Evolutionary conservation across 2,329 filamentous ascomycete genomes (phyloP), one percentile per base, ranked within the genome.

Genomic region (Periconia macrospinosa): DNA sequence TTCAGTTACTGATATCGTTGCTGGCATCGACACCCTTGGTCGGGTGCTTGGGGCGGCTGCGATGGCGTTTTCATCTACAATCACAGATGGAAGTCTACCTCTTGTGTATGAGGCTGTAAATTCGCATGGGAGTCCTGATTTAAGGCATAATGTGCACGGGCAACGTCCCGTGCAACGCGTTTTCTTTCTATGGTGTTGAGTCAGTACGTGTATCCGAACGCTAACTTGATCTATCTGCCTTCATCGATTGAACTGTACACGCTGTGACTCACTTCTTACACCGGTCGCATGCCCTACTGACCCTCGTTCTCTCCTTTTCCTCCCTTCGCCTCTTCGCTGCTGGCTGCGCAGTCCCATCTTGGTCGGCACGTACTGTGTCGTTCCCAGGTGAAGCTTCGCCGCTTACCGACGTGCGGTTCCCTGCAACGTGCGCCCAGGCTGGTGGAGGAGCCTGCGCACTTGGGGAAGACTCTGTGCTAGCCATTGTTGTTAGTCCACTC

Each of bases 41-140:
- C 56, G 55, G 7, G 62, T 50, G 43, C 45, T 62, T 10, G 62
- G 43, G 6, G 62, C 50, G 55, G 62, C 45, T 9, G 63, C 50
- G 55, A 69, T 56, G 15, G 66, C 67, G 40, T 63, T 56, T 44
- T 72, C 67, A 51, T 71, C 67, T 17, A 73, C 63, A 50, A 73
- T 60, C 37, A 79, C 68, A 30, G 74, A 71, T 8, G 78, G 77
- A 33, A 77, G 54, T 56, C 78, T 69, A 5, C 78, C 78, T 55
- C 81, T 69, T 17, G 75, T 78, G 58, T 83, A 83, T 0, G 75
- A 72, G 18, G 80, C 79, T 20, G 77, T 76, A 58, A 80, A 83
- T 17, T 78, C 78, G 65, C 81, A 83, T 13, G 66, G 61, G 7
- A 72, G 55, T 11, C 66, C 68, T 11, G 66, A 57, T 50, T 63